Evolutionary conservation across 2,329 filamentous ascomycete genomes (phyloP), one percentile per base, ranked within the genome.

Genomic region (Monilinia aucupariae): DNA sequence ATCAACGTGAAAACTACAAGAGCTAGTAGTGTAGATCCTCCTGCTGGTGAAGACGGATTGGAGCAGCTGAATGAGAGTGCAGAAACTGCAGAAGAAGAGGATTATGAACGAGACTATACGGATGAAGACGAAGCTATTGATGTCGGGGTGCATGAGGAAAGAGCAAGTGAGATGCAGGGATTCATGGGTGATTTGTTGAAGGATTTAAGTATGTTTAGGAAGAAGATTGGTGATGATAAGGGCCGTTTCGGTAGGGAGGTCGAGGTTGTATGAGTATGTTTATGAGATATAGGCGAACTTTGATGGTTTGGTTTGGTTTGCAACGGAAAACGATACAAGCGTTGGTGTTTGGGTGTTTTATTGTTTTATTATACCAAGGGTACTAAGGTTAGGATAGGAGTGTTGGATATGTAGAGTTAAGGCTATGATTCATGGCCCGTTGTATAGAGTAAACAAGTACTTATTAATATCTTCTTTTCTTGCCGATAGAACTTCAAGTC

Each of bases 171-270:
- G 66, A 83, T 92, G 78, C 90, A 97, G 73, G 86, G 87, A n/a
- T 86, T 91, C 71, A 93, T 96, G 81, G 86, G 92, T 69, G 87
- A 88, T 43, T 82, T 97, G 72, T 80, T 99, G 67, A 85, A 86
- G 69, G 92, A 97, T 70, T 74, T 96, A 61, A 84, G 83, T 37
- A 75, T 93, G 73, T 96, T 96, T 78, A 88, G 88, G 75, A 85
- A 86, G 71, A 97, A 96, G 78, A 85, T 97, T 66, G 86, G 85
- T 8, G 91, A 94, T 70, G 94, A 97, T 74, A 84, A 89, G 75
- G 78, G 79, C 63, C 79, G 90, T 47, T 94, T 86, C 64, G 76
- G 80, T 45, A 17, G 30, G 15, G 39, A 30, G 13, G 9, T 37
- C 20, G 32, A 54, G 37, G 27, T 55, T 55, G 50, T 53, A 54